Evolutionary conservation across 306 rosid species (phyloP).

Genomic region (Prunus kanzakura): DNA sequence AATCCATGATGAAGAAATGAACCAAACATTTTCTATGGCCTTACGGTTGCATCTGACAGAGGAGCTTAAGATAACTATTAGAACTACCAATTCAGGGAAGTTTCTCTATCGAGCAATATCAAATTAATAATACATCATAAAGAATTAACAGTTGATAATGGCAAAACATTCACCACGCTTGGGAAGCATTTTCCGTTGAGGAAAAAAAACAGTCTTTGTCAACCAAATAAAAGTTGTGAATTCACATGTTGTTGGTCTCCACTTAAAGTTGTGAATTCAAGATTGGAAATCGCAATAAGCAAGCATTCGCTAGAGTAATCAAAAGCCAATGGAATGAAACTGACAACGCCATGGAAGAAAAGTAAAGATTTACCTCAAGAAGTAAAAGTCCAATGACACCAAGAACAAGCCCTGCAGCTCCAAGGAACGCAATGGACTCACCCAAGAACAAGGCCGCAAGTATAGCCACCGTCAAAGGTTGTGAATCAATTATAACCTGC

Average conservation of each 20-base stretch:
- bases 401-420: constrained; percentile 87
- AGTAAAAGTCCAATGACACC: constrained; percentile 83
- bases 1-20: neutral
- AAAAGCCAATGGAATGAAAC: neutral
- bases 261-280: neutral
- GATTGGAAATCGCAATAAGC: neutral
- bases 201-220: neutral
- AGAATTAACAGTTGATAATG: neutral
- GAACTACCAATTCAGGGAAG: neutral
- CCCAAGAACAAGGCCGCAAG: constrained; percentile 87
- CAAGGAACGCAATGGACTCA: constrained; percentile 79
- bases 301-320: too few species aligned
- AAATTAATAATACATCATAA: neutral
- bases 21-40: neutral
- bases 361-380: constrained; percentile 65
- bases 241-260: neutral
- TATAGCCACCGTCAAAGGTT: constrained; percentile 92
- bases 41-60: neutral
- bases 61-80: neutral
- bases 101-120: neutral
- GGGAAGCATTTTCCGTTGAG: neutral
- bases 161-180: neutral
- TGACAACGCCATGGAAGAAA: neutral
- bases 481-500: constrained; percentile 97
- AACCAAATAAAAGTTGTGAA: neutral